Base-by-base conservation (phyloP, 768 basidiomycete genomes). In the Pholiota conissans region DNA sequence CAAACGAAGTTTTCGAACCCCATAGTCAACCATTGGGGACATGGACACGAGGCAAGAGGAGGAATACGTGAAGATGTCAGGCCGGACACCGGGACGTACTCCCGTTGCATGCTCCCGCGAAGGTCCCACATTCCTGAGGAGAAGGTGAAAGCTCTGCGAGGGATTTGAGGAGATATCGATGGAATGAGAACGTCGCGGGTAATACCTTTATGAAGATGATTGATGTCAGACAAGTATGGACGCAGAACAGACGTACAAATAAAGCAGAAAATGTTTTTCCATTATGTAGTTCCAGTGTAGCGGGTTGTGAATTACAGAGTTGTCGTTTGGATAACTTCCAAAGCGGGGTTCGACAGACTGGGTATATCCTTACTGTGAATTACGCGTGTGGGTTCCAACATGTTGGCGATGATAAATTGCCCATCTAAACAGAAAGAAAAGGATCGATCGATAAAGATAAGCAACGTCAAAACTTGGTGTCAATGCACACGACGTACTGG, bases 401-500 rank as follows among this genome's bases (percentile, higher is more conserved):
- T 75, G 59, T 82, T 79, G 37, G 71, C 71, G 5, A 77, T 68
- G 8, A 82, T 62, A 51, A 80, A 81, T 28, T 66, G 65, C 20
- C 79, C 81, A 65, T 83, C 81, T 83, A n/a, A 48, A 53, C 42
- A 45, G 6, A 45, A 39, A 1, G 37, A 39, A n/a, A 39, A 45
- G 22, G 9, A 49, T 52, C 52, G 34, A 52, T 52, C 14, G 26
- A 60, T 47, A 50, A 49, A 34, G 22, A 29, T 32, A 42, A 61
- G 49, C 51, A 58, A 51, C 30, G 45, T 3, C 24, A 26, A 45
- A 32, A 14, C 32, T 50, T 26, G 27, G 40, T 11, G 22, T n/a
- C n/a, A n/a, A n/a, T n/a, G n/a, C n/a, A n/a, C 26, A 45, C 49
- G 32, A 49, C 58, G 18, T 64, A 92, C 90, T 92, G 24, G 89